Base-by-base conservation (phyloP, 2,329 filamentous ascomycete species). In the Graphilbum fragrans region DNA sequence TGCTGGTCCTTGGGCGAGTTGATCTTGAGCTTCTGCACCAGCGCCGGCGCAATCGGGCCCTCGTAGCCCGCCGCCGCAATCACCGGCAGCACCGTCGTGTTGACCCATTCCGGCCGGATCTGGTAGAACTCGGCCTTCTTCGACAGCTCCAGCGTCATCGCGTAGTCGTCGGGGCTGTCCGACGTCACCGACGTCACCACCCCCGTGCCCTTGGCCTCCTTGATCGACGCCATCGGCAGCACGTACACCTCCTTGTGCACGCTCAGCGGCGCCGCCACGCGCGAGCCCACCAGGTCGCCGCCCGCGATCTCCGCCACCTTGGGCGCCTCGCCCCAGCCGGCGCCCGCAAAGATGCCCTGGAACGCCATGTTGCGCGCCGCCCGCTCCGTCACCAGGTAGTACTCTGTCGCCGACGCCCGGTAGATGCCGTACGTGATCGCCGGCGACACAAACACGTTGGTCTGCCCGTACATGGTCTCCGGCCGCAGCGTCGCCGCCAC, bases 401-500 rank as follows among this genome's bases (percentile, higher is more conserved):
- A 94, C 51, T 94, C 83, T 17, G 32, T 34, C 49, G 77, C 82
- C 48, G 45, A 31, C 6, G 16, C 41, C 38, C 39, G 42, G 71
- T 86, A 95, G 48, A 98, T 66, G 39, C 90, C 90, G 55, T 98
- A 98, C 35, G 71, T 77, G 55, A 96, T 82, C 56, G 82, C 84
- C 10, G 92, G 90, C 4, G 87, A 86, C 37, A 98, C 86, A 53
- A 96, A 98, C 60, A 88, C 94, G 65, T 86, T 93, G 4, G 80
- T 93, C 63, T 96, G 92, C 33, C 93, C 93, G 58, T 96, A 98
- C 90, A 98, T 96, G 29, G 92, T 98, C 69, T 98, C 92, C 3
- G 92, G 86, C 47, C 92, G 47, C 47, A 98, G 73, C 42, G 92
- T 96, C 16, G 92, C 92, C 12, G 92, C 84, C 12, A 96, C 77